These are phyloP conservation scores for Apophysomyces trapeziformis DNA, from an alignment of 371 early-diverging fungal species.

Conservation along the genomic window DNA sequence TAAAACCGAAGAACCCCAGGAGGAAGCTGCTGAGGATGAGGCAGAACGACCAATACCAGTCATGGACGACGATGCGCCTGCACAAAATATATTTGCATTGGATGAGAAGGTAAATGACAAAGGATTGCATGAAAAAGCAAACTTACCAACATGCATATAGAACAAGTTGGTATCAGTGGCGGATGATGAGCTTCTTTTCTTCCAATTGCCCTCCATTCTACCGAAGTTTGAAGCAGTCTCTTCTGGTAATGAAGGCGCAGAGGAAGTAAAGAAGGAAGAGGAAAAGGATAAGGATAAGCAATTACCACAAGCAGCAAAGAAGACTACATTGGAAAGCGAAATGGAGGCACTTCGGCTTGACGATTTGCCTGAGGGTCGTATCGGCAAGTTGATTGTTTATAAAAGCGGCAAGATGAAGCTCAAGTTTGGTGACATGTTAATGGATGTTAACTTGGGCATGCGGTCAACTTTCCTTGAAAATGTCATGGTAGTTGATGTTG, in stretches of 20 bases:
- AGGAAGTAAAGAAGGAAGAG: constrained; percentile 28
- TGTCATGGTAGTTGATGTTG: constrained; percentile 61
- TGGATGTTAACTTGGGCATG: constrained; percentile 66
- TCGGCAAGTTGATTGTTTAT: constrained; percentile 71
- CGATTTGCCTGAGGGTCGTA: constrained; percentile 61
- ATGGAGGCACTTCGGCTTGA: constrained; percentile 37
- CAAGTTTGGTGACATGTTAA: constrained; percentile 64
- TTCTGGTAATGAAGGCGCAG: constrained; percentile 14
- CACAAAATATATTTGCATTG: constrained; percentile 46
- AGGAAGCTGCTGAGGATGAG: constrained; percentile 25
- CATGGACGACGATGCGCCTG: constrained; percentile 54
- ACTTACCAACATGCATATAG: not conserved
- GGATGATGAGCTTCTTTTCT: constrained; percentile 46
- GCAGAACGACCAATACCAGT: constrained; percentile 19
- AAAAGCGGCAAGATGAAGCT: constrained; percentile 77
- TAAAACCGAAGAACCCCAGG: not conserved
- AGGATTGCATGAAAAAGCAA: not conserved
- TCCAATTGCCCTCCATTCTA: constrained; percentile 51
- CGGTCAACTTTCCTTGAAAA: constrained; percentile 67
- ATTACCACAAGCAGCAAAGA: constrained; percentile 54
- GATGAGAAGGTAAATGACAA: constrained; percentile 25
- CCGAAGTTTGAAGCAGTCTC: constrained; percentile 43
- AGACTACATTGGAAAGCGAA: constrained; percentile 31
- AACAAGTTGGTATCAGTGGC: constrained; percentile 40
- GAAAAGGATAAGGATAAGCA: constrained; percentile 11